Base-by-base conservation (phyloP, 169 alveolate genomes). In the Cryptosporidium bovis region DNA sequence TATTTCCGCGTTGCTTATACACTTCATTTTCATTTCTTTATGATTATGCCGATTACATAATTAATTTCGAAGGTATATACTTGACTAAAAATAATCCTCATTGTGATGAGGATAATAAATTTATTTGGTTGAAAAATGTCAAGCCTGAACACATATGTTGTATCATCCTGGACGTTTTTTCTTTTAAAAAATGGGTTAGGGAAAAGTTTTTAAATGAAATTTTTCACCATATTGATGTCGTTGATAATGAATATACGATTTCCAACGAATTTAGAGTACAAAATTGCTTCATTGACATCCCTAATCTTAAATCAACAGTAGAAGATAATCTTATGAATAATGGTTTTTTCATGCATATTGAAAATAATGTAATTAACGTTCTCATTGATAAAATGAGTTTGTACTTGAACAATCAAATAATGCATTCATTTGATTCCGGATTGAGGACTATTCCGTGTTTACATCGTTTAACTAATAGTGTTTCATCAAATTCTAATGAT, bases 1-100 rank as follows among this genome's bases (percentile, higher is more conserved):
- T 77, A 34, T 77, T 77, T 77, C 24, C 77, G 10, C 87, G 87
- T 29, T 77, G 87, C 15, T 66, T 77, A 31, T 77, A 77, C 64
- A 40, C 71, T 33, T 58, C 77, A 40, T 29, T 77, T 18, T 60
- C 71, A 36, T 20, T 77, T 48, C 44, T 77, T 44, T 77, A 77
- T 60, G 87, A 77, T 34, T 62, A 77, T 29, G 40, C 87, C 12
- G 46, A 34, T 20, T 77, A 77, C 20, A 56, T 77, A 13, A 24
- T 77, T 20, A 48, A 51, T 15, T 77, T 77, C 56, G 34, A 36
- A 12, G 64, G 56, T 58, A 8, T 60, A 58, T 48, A 64, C 34
- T 58, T 36, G 53, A 56, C 36, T 60, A 60, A 48, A 18, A 50
- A 77, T 24, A 58, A 36, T 31, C 3, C 34, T 40, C 56, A 51